Evolutionary conservation across 2,329 filamentous ascomycete species (phyloP).

Genomic region (Stagonosporopsis tanaceti): DNA sequence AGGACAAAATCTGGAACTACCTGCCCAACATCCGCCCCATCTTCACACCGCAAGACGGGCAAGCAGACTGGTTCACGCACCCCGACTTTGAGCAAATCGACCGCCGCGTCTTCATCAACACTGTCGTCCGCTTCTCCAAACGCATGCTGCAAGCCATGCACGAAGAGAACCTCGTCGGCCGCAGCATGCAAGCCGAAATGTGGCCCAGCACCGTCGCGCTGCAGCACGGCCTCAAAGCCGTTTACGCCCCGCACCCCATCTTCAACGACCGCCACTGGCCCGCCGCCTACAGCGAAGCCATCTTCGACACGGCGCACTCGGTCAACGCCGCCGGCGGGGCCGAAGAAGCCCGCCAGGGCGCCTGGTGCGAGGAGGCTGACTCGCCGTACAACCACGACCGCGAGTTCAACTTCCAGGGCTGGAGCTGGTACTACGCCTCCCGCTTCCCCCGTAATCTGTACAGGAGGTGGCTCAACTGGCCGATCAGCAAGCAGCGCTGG

Average conservation of each 20-base stretch:
- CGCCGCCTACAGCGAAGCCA: constrained; percentile 74
- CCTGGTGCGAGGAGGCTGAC: constrained; percentile 55
- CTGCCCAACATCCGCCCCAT: constrained; percentile 71
- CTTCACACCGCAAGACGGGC: constrained; percentile 82
- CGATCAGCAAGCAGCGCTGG: constrained; percentile 79
- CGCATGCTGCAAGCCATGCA: constrained; percentile 88
- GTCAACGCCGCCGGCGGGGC: constrained; percentile 51
- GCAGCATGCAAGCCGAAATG: constrained; percentile 96
- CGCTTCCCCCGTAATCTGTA: constrained; percentile 84
- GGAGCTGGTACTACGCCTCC: constrained; percentile 92
- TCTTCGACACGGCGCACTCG: constrained; percentile 70
- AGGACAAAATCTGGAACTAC: constrained; percentile 61
- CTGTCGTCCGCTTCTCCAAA: constrained; percentile 82
- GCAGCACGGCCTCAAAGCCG: constrained; percentile 91
- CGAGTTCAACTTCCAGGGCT: constrained; percentile 86
- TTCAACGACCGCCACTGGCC: constrained; percentile 91
- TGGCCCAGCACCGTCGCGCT: constrained; percentile 88
- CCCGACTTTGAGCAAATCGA: constrained; percentile 60
- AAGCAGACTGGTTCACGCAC: constrained; percentile 63
- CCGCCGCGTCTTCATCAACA: constrained; percentile 87
- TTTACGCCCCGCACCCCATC: constrained; percentile 87
- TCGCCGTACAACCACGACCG: constrained; percentile 65
- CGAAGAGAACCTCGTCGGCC: constrained; percentile 83
- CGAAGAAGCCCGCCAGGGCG: constrained; percentile 66
- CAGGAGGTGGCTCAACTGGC: constrained; percentile 83